Evolutionary conservation across 2,329 filamentous ascomycete species (phyloP).

Genomic region (Penicillium concentricum): DNA sequence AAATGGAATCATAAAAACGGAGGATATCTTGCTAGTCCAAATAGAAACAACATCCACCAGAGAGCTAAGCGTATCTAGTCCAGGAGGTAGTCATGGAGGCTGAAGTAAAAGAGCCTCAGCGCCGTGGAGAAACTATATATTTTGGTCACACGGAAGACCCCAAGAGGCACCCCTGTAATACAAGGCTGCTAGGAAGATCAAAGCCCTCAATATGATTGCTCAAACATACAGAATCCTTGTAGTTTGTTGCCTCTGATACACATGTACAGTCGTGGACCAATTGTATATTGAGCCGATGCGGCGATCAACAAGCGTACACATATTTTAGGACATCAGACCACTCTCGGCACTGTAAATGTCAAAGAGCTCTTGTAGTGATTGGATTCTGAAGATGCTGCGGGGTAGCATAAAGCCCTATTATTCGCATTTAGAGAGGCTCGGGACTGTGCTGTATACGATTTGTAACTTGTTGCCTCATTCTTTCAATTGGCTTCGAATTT

Average conservation of each 20-base stretch:
- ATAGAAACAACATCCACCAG: too few relatives aligned
- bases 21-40: too few relatives aligned
- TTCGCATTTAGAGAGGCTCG: neutral
- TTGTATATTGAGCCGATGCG: neutral
- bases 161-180: neutral
- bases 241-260: neutral
- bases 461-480: neutral
- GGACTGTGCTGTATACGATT: neutral
- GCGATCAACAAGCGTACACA: neutral
- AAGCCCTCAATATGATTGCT: neutral
- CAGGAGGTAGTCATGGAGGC: neutral
- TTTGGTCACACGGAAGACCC: neutral
- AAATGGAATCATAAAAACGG: too few relatives aligned
- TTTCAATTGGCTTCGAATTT: neutral
- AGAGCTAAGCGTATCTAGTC: too few relatives aligned
- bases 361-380: neutral
- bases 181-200: neutral
- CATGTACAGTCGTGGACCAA: neutral
- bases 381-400: neutral
- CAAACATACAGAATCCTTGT: neutral
- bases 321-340: too few relatives aligned
- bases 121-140: neutral
- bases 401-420: neutral
- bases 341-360: neutral
- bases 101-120: neutral